These are phyloP conservation scores for Sindora glabra DNA, from an alignment of 306 rosid genomes.

Conservation along the genomic window DNA sequence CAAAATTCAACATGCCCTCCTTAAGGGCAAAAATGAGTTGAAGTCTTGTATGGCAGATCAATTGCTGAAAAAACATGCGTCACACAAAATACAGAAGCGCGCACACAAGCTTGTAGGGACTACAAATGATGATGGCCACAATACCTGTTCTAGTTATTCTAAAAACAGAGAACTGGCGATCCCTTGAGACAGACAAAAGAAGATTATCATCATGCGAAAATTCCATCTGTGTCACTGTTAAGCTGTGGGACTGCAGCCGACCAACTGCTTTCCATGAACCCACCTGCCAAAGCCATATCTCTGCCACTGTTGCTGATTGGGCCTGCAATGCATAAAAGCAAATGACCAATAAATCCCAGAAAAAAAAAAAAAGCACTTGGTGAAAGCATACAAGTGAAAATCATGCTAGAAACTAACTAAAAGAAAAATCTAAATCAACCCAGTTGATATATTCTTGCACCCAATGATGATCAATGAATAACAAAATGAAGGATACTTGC, in stretches of 20 bases:
- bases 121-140: background rate
- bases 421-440: background rate
- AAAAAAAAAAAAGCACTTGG: too few species aligned
- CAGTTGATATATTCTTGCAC: background rate
- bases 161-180: slow-evolving; percentile 84
- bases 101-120: background rate
- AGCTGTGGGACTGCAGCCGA: slow-evolving; percentile 74
- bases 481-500: background rate
- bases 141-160: slow-evolving; percentile 61
- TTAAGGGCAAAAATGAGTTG: background rate
- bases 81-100: background rate
- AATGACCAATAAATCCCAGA: background rate
- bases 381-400: too few species aligned
- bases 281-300: slow-evolving; percentile 93
- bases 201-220: slow-evolving; percentile 68
- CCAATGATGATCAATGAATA: background rate
- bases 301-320: slow-evolving; percentile 73
- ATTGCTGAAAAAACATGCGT: background rate
- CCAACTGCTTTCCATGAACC: slow-evolving; percentile 91
- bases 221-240: slow-evolving; percentile 90
- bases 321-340: slow-evolving; percentile 46
- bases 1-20: too few species aligned
- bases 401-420: background rate
- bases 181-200: slow-evolving; percentile 88
- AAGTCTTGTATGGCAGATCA: background rate